A percentile compares a stretch with the other conserved stretches of the same genome.
phyloP scores from a whole-genome alignment of 352 stramenopile species.

The Hyaloperonospora arabidopsidis region DNA sequence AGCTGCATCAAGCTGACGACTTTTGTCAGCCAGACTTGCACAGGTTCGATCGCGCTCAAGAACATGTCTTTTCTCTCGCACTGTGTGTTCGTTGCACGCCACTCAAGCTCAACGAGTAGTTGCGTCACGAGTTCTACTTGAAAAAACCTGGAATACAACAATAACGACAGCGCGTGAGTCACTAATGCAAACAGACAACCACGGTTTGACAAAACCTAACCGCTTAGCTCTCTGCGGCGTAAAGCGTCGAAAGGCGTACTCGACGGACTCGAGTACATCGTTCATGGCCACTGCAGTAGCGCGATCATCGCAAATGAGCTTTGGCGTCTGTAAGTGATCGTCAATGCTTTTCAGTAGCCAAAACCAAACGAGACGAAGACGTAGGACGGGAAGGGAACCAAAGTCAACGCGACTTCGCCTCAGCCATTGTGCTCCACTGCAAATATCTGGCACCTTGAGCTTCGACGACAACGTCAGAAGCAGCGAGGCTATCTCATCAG shows the following conservation, averaged over 20 bases:
- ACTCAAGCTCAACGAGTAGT: conserved; percentile 48
- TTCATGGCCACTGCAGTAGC: conserved; percentile 7
- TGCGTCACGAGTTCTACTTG: conserved; percentile 46
- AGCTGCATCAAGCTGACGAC: conserved; percentile 48
- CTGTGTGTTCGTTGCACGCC: conserved; percentile 29
- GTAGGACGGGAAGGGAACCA: conserved; percentile 19
- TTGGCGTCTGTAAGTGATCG: conserved; percentile 2
- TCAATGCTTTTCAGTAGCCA: conserved; percentile 44
- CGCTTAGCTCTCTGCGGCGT: conserved; percentile 30
- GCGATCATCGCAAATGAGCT: conserved; percentile 3
- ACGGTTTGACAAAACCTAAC: conserved; percentile 11
- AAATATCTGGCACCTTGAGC: conserved; percentile 17
- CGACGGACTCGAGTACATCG: conserved; percentile 43
- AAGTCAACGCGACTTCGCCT: conserved; percentile 37
- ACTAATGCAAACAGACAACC: background rate
- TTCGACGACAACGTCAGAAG: conserved; percentile 19
- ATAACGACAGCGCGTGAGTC: conserved; percentile 1
- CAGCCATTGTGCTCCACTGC: conserved; percentile 31
- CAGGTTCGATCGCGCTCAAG: conserved; percentile 18
- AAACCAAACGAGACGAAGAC: conserved; percentile 48
- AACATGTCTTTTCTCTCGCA: conserved; percentile 23
- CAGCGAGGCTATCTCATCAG: conserved; percentile 16
- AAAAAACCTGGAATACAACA: conserved; percentile 26
- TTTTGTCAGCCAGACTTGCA: conserved; percentile 45
- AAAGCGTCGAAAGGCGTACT: conserved; percentile 55